Evolutionary conservation across 2,329 filamentous ascomycete species (phyloP).

Genomic region (Botrytis fragariae): DNA sequence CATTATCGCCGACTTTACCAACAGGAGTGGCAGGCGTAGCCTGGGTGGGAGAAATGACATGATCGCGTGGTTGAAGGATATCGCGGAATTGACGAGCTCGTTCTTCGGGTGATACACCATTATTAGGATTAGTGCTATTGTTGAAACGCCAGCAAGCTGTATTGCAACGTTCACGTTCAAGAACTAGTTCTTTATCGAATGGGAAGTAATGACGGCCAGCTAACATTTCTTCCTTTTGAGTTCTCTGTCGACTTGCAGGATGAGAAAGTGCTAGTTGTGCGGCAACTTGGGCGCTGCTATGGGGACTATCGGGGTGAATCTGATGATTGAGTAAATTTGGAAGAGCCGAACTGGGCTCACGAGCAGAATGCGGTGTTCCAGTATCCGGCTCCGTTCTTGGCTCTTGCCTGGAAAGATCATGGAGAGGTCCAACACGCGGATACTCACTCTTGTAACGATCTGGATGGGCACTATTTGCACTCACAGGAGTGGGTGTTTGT

Average conservation of each 20-base stretch:
- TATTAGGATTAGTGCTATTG: conserved; percentile 71
- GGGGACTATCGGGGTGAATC: conserved; percentile 34
- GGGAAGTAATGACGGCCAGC: conserved; percentile 75
- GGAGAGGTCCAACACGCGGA: conserved; percentile 58
- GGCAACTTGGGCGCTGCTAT: conserved; percentile 35
- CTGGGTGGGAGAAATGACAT: conserved; percentile 54
- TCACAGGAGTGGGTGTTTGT: conserved; percentile 59
- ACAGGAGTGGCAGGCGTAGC: conserved; percentile 51
- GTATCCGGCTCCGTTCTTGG: conserved; percentile 46
- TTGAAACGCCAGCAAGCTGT: conserved; percentile 84
- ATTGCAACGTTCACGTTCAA: conserved; percentile 82
- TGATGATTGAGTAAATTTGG: conserved; percentile 50
- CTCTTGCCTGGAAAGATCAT: conserved; percentile 57
- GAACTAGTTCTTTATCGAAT: conserved; percentile 71
- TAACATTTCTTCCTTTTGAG: conserved; percentile 90
- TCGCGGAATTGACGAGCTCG: conserved; percentile 67
- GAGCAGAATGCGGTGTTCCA: conserved; percentile 43
- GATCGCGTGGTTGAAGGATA: conserved; percentile 63
- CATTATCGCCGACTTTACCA: conserved; percentile 69
- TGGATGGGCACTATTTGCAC: conserved; percentile 46
- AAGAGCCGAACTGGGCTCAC: conserved; percentile 44
- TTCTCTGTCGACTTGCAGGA: conserved; percentile 43
- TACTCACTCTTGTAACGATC: conserved; percentile 51
- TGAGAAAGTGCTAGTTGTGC: conserved; percentile 39
- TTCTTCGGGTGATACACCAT: conserved; percentile 67